These are phyloP conservation scores for Botrytis fabae DNA, from an alignment of 2,329 filamentous ascomycete genomes.

Conservation along the genomic window DNA sequence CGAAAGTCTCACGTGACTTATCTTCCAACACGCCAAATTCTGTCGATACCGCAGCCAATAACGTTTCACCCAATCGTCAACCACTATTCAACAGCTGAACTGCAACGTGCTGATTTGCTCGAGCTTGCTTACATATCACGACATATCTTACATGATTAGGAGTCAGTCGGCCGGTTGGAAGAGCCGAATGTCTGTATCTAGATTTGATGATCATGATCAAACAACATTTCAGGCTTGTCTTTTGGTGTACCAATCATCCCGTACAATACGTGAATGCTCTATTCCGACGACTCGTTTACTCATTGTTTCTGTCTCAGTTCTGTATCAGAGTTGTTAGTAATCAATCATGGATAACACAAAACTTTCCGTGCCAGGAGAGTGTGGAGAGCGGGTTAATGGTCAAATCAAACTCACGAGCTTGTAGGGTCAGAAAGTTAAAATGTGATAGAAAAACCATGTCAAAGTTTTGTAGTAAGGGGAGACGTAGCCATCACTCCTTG, in stretches of 20 bases:
- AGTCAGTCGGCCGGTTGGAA: not conserved
- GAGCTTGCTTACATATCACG: not conserved
- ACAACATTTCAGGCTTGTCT: not conserved
- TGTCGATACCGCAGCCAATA: not conserved
- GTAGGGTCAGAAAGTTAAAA: constrained; percentile 42
- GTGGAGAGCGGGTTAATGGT: not conserved
- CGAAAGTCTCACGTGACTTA: not conserved
- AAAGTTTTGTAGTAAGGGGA: constrained; percentile 53
- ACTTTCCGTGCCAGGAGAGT: not conserved
- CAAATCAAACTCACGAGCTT: constrained; percentile 17
- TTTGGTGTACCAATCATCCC: not conserved
- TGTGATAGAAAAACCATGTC: constrained; percentile 56
- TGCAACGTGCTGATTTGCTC: not conserved
- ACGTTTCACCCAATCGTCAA: not conserved
- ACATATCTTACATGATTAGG: not conserved
- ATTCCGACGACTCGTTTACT: not conserved
- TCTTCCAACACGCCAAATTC: not conserved
- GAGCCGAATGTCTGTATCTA: not conserved
- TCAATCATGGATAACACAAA: not conserved
- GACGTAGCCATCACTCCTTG: constrained; percentile 44
- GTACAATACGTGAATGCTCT: not conserved
- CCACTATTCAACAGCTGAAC: not conserved
- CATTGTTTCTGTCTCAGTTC: not conserved
- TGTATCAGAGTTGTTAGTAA: not conserved
- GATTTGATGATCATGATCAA: not conserved